These are phyloP conservation scores for Plectranthus barbatus DNA, from an alignment of 257 asterid species.

Conservation along the genomic window DNA sequence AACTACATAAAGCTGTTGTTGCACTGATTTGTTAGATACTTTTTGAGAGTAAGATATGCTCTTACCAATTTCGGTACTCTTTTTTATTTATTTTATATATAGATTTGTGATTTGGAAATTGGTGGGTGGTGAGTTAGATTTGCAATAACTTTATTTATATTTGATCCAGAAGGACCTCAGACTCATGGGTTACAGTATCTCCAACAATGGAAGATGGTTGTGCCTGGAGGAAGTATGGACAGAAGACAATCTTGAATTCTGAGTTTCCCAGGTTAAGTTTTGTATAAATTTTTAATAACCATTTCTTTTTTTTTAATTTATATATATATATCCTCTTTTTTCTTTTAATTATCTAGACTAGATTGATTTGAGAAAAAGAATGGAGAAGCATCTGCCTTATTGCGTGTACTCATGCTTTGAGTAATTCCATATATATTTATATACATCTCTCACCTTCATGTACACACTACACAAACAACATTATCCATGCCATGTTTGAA, in stretches of 20 bases:
- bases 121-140: neutral
- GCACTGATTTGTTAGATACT: neutral
- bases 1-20: too few relatives aligned
- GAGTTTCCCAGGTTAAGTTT: constrained; percentile 48
- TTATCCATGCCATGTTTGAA: neutral
- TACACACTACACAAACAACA: neutral
- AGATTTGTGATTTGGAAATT: neutral
- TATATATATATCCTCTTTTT: too few relatives aligned
- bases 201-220: constrained; percentile 40
- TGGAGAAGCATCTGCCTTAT: neutral
- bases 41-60: neutral
- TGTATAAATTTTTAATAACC: too few relatives aligned
- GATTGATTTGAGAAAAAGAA: neutral
- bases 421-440: too few relatives aligned
- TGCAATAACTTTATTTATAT: neutral
- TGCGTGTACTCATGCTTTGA: neutral
- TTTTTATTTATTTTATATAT: neutral
- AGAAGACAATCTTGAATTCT: constrained; percentile 46
- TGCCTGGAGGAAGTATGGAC: constrained; percentile 91
- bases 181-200: constrained; percentile 24
- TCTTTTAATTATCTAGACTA: neutral
- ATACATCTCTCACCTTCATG: too few relatives aligned
- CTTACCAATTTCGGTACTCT: neutral
- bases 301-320: too few relatives aligned
- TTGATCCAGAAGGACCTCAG: constrained; percentile 32